These are phyloP conservation scores for Pestalotiopsis sp. DNA, from an alignment of 2,329 filamentous ascomycete species.

Conservation along the genomic window DNA sequence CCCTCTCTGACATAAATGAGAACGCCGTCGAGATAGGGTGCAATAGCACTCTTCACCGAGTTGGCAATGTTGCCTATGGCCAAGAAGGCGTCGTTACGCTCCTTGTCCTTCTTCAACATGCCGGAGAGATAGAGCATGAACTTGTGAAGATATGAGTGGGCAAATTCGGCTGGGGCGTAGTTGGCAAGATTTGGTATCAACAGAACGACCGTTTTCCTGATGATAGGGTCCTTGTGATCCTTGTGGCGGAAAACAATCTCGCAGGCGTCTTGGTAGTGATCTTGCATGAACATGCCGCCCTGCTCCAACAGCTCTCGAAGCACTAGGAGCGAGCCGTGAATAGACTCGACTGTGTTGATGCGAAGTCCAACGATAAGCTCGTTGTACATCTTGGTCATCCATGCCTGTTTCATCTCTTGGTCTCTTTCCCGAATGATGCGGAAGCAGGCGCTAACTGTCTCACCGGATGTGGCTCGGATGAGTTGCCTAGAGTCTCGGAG, in stretches of 20 bases:
- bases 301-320: slow-evolving; percentile 91
- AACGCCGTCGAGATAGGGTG: slow-evolving; percentile 92
- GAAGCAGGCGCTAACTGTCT: slow-evolving; percentile 93
- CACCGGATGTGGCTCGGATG: slow-evolving; percentile 88
- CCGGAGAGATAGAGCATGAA: slow-evolving; percentile 97
- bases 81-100: slow-evolving; percentile 90
- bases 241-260: slow-evolving; percentile 92
- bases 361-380: slow-evolving; percentile 82
- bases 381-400: slow-evolving; percentile 89
- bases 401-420: slow-evolving; percentile 80
- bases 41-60: slow-evolving; percentile 92
- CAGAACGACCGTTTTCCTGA: slow-evolving; percentile 85
- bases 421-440: slow-evolving; percentile 94
- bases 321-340: slow-evolving; percentile 92
- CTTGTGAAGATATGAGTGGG: slow-evolving; percentile 82
- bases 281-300: slow-evolving; percentile 99
- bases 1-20: slow-evolving; percentile 92
- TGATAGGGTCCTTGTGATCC: slow-evolving; percentile 86
- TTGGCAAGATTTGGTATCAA: slow-evolving; percentile 91
- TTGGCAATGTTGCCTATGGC: slow-evolving; percentile 97
- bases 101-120: slow-evolving; percentile 93
- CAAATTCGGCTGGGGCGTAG: slow-evolving; percentile 91
- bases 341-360: slow-evolving; percentile 79
- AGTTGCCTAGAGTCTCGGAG: slow-evolving; percentile 87
- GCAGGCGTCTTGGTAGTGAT: slow-evolving; percentile 87